Conservation (phyloP, 805 yeast species). For the Lachancea cidri region DNA sequence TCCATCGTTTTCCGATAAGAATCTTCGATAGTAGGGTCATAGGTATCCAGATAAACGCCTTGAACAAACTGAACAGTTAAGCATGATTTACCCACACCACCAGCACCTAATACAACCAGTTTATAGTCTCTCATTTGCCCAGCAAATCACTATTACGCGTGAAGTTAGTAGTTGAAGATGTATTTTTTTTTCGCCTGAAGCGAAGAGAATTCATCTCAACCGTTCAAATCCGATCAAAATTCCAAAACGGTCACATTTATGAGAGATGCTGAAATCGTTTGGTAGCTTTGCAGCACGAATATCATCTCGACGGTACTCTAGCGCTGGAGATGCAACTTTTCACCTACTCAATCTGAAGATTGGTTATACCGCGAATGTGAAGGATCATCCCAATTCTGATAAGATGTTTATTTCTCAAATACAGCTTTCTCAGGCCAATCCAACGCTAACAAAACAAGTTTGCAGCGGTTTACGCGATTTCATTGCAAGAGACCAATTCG, state of each 20-base stretch:
- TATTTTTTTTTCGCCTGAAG: neutral
- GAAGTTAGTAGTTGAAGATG: neutral
- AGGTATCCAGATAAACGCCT: slow-evolving; percentile 82
- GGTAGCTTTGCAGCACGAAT: neutral
- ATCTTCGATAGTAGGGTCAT: slow-evolving; percentile 97
- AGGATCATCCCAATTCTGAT: slow-evolving; percentile 53
- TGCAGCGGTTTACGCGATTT: slow-evolving; percentile 55
- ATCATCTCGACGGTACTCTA: neutral
- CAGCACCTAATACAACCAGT: slow-evolving; percentile 90
- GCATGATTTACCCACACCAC: slow-evolving; percentile 96
- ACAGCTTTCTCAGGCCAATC: slow-evolving; percentile 20
- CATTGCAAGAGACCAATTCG: slow-evolving; percentile 37
- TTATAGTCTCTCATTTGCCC: slow-evolving; percentile 62
- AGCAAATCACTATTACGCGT: neutral
- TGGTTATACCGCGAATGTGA: slow-evolving; percentile 44
- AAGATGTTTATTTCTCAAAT: slow-evolving; percentile 53
- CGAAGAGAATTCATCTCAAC: neutral
- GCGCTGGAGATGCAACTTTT: slow-evolving; percentile 7
- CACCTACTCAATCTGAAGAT: slow-evolving; percentile 35
- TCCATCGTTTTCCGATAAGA: slow-evolving; percentile 86
- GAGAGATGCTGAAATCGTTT: neutral
- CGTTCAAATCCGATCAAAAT: neutral
- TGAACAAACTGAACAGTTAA: slow-evolving; percentile 89
- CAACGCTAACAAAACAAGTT: slow-evolving; percentile 31
- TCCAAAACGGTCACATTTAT: neutral